phyloP scores from a whole-genome alignment of 208 protist species.

The Leishmania aethiopica region DNA sequence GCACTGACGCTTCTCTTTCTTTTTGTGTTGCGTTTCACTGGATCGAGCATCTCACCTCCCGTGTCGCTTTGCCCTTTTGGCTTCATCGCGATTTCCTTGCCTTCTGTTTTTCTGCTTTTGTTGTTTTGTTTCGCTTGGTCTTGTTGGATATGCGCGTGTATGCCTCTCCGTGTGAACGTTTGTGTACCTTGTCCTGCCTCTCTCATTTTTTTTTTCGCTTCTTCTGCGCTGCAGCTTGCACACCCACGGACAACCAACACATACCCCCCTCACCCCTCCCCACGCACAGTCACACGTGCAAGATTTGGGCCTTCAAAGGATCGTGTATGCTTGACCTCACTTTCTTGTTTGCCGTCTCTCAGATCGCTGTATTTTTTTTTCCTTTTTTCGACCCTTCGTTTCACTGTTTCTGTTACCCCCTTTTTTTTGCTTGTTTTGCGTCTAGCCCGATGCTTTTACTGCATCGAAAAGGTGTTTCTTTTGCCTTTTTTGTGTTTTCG shows the following conservation, averaged over 20 bases:
- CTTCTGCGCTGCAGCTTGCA: not conserved
- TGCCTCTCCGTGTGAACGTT: not conserved
- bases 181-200: not conserved
- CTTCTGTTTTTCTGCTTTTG: constrained; percentile 14
- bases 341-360: not conserved
- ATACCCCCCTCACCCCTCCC: not conserved
- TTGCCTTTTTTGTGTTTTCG: constrained; percentile 11
- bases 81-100: not conserved
- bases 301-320: not conserved
- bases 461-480: not conserved
- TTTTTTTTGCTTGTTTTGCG: not conserved
- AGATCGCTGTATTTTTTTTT: not conserved
- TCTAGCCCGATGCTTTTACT: not conserved
- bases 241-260: not conserved
- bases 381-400: not conserved
- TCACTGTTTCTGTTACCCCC: not conserved
- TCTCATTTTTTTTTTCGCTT: constrained; percentile 14
- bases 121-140: not conserved
- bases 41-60: constrained; percentile 10
- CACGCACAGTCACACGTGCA: not conserved
- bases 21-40: constrained; percentile 17
- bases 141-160: not conserved
- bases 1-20: not conserved
- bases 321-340: not conserved
- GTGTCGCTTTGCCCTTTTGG: not conserved